Evolutionary conservation across 2,329 filamentous ascomycete species (phyloP), one percentile per base, ranked within the genome.

Genomic region (Fusarium xyrophilum): DNA sequence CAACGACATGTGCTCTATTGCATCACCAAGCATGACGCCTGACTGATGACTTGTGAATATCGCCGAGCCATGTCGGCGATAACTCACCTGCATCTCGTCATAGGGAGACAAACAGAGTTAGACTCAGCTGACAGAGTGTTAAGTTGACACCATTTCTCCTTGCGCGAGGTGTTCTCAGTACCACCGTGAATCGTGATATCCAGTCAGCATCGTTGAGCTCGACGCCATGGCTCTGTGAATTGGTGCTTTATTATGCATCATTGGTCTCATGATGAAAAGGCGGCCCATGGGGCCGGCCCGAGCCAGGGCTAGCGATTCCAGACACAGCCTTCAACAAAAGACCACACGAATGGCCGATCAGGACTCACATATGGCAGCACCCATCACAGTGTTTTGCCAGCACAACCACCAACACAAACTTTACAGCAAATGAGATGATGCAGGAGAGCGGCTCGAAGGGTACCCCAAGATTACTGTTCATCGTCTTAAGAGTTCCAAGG

Each of bases 221-320:
- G 38, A 58, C 44, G 50, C 42, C 27, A 30, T 65, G 61, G 54
- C 46, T 60, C 46, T 64, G n/a, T 36, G 40, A 39, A 25, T 35
- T 13, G 32, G n/a, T 23, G 13, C 27, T 63, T 21, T 39, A 30
- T 21, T 39, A 30, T 66, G 61, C 54, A 71, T 55, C 21, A 32
- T 23, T 38, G 55, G 51, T 63, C 59, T 56, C 48, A 63, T 56
- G 42, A 55, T 60, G 42, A 57, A 48, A 51, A 40, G 48, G 40
- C 36, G 25, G 30, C 44, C 71, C 73, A 73, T 74, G 73, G 71
- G 73, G 47, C 73, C 73, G 73, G 73, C 71, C 73, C 73, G 73
- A 73, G 73, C 69, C 71, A 73, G 56, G 52, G 44, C 52, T 51
- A 52, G 44, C 59, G 43, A 69, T 56, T 60, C 33, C 35, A 55